phyloP scores from a whole-genome alignment of 2,329 filamentous ascomycete species.

The Akanthomyces dipterigenus region DNA sequence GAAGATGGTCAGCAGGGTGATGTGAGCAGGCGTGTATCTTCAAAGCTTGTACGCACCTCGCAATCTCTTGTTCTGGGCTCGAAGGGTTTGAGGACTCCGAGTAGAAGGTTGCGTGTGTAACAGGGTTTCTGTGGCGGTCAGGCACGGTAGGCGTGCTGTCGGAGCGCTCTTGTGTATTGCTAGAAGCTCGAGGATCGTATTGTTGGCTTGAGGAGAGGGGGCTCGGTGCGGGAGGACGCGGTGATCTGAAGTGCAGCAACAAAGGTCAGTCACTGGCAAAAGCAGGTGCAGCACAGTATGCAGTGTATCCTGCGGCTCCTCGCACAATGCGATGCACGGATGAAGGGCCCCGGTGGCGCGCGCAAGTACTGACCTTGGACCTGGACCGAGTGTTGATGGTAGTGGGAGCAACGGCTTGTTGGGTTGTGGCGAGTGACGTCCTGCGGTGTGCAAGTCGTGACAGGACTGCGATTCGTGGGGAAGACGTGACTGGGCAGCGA shows the following conservation, averaged over 20 bases:
- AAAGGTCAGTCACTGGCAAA: constrained; percentile 10
- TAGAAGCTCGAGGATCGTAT: constrained; percentile 22
- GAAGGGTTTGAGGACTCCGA: constrained; percentile 31
- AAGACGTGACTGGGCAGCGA: not conserved
- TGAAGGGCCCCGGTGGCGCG: not conserved
- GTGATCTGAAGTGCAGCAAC: constrained; percentile 33
- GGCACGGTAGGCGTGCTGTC: constrained; percentile 18
- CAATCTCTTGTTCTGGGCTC: constrained; percentile 24
- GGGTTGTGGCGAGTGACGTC: not conserved
- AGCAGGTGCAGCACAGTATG: not conserved
- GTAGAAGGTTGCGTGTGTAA: constrained; percentile 27
- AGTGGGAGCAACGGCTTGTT: not conserved
- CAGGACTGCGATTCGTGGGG: not conserved
- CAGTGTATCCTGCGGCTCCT: not conserved
- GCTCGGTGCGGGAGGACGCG: constrained; percentile 41
- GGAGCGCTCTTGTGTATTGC: constrained; percentile 16
- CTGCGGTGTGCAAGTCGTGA: not conserved
- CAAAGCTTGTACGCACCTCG: constrained; percentile 21
- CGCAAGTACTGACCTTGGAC: constrained; percentile 5
- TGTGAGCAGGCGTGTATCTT: not conserved
- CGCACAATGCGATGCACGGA: not conserved
- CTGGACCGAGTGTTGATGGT: not conserved
- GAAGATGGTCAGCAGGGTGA: not conserved
- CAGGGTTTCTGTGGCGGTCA: not conserved
- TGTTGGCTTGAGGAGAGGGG: constrained; percentile 36